Evolutionary conservation across 139 green algal species (phyloP).

Genomic region (Medakamo hakoo): DNA sequence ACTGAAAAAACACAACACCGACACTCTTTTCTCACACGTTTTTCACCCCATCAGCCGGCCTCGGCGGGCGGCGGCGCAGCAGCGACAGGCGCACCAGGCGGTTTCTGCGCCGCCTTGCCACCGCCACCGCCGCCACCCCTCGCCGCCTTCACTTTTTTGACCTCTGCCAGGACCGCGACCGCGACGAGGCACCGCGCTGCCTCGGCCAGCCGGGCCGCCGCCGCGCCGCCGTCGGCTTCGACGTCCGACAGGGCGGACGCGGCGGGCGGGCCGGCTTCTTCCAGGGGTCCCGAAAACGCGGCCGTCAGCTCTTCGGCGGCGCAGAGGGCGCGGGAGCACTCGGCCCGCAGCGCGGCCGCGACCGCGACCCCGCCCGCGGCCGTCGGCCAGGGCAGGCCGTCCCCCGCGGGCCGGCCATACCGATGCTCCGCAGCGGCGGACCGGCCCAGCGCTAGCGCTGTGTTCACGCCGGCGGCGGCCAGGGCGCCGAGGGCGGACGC

Average conservation of each 20-base stretch:
- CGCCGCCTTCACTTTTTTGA: no score
- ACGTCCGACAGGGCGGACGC: background rate
- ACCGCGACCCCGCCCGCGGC: background rate
- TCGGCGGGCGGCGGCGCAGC: no score
- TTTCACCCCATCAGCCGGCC: no score
- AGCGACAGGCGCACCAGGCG: no score
- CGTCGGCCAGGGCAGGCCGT: background rate
- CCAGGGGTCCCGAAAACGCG: no score
- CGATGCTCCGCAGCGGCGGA: background rate
- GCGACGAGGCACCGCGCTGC: background rate
- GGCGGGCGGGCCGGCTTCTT: background rate
- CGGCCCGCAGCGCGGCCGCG: background rate
- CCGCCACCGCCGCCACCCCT: no score
- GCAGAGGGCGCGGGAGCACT: background rate
- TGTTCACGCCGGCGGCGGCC: no score
- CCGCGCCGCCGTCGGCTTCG: background rate
- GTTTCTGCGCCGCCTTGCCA: background rate
- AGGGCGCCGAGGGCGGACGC: background rate
- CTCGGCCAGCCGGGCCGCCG: background rate
- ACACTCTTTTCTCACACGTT: no score
- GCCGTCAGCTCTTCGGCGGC: background rate
- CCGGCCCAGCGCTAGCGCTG: background rate
- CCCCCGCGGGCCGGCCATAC: background rate
- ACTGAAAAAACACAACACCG: no score
- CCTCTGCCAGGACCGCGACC: background rate